Percentiles rank a stretch among this genome's conserved stretches.
Conservation (phyloP, 139 green algal genomes). For the Chlamydomonas schloesseri region DNA sequence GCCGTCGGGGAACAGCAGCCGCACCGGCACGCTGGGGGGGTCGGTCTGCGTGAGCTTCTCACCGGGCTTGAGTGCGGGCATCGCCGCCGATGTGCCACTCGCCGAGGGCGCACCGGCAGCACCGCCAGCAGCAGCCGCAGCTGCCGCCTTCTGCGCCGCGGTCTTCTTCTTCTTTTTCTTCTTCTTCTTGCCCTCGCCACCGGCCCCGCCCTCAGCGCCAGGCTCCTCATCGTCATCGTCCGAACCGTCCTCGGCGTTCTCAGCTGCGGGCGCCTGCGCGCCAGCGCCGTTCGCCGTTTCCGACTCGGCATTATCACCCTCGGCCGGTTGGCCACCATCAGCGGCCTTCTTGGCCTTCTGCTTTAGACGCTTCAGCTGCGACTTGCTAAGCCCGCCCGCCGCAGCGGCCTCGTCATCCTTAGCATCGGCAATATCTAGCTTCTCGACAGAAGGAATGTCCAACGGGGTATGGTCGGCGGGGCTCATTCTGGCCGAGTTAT, state of each 20-base stretch:
- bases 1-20: slow-evolving; percentile 86
- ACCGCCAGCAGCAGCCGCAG: slow-evolving; percentile 18
- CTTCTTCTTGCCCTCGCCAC: slow-evolving; percentile 56
- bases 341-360: slow-evolving; percentile 14
- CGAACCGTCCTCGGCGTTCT: slow-evolving; percentile 33
- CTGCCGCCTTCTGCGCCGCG: slow-evolving; percentile 56
- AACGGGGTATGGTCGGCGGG: slow-evolving; percentile 15
- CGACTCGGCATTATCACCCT: not conserved
- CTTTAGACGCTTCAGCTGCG: slow-evolving; percentile 34
- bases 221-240: slow-evolving; percentile 41
- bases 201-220: slow-evolving; percentile 35
- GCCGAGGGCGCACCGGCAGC: not conserved
- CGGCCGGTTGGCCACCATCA: not conserved
- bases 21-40: slow-evolving; percentile 91
- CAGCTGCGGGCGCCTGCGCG: not conserved
- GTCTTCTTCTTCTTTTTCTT: slow-evolving; percentile 78
- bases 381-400: slow-evolving; percentile 12
- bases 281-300: slow-evolving; percentile 22
- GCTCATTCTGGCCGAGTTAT: not conserved
- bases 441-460: not conserved
- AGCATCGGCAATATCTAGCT: not conserved
- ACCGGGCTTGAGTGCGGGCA: not conserved
- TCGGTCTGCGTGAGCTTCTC: slow-evolving; percentile 83
- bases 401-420: slow-evolving; percentile 1
- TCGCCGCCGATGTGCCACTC: not conserved